These are phyloP conservation scores for Tarenaya hassleriana DNA, from an alignment of 345 rosid genomes.

Conservation along the genomic window DNA sequence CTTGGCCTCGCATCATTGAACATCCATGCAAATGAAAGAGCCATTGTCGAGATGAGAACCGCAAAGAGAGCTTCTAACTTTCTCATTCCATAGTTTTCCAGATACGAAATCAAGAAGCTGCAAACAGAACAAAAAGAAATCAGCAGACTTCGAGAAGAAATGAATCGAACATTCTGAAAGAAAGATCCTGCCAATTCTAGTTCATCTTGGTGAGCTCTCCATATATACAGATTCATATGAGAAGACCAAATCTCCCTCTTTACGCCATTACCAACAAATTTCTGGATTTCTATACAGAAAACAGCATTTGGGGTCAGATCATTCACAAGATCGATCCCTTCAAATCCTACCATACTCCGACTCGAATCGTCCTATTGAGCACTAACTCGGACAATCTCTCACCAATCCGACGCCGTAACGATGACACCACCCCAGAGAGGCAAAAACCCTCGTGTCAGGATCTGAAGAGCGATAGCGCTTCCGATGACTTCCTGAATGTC, in stretches of 20 bases:
- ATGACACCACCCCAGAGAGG: conserved; percentile 90
- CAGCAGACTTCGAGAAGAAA: not conserved
- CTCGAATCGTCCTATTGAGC: not conserved
- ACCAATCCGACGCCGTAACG: conserved; percentile 88
- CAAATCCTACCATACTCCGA: not conserved
- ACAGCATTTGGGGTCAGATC: too few relatives aligned
- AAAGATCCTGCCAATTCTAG: too few relatives aligned
- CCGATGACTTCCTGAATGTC: conserved; percentile 97
- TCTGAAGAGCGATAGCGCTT: conserved; percentile 85
- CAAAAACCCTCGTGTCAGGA: conserved; percentile 69
- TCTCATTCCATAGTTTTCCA: conserved; percentile 75
- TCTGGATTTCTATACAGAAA: too few relatives aligned
- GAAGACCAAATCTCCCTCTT: too few relatives aligned
- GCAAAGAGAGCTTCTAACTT: conserved; percentile 77
- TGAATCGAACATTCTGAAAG: not conserved
- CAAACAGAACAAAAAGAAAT: conserved; percentile 11
- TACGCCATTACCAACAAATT: not conserved
- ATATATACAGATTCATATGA: too few relatives aligned
- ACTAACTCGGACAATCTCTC: conserved; percentile 8
- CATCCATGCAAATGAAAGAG: conserved; percentile 79
- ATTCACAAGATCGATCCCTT: not conserved
- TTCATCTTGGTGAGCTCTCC: too few relatives aligned
- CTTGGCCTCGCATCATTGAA: conserved; percentile 75
- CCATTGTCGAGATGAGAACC: conserved; percentile 68
- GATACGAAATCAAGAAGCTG: conserved; percentile 68